phyloP scores from a whole-genome alignment of 257 asterid genomes.

The Knoxia roxburghii region DNA sequence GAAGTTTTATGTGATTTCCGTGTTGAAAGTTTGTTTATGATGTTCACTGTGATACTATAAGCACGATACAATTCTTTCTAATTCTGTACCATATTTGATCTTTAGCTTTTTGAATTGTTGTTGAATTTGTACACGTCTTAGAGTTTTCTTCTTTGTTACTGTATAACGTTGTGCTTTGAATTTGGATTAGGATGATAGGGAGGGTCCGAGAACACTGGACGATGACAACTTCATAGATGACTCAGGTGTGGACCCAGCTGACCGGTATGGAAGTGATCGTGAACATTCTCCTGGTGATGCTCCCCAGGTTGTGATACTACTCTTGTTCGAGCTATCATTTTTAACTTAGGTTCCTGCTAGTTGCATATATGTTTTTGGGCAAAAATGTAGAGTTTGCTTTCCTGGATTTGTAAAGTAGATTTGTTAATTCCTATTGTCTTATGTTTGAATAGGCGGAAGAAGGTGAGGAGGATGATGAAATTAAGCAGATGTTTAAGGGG shows the following conservation, averaged over 20 bases:
- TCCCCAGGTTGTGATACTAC: constrained; percentile 50
- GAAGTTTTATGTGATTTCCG: constrained; percentile 1
- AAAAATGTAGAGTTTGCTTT: neutral
- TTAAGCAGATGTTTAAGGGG: constrained; percentile 57
- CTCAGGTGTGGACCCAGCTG: constrained; percentile 69
- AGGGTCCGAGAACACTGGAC: constrained; percentile 52
- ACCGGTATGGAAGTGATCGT: constrained; percentile 51
- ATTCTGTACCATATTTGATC: neutral
- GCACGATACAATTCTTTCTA: no score
- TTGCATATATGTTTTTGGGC: neutral
- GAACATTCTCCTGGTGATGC: constrained; percentile 66
- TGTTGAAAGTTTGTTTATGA: constrained; percentile 9
- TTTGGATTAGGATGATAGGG: constrained; percentile 58
- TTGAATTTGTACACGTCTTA: neutral
- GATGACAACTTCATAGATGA: constrained; percentile 92
- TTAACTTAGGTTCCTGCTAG: neutral
- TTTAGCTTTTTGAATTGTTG: neutral
- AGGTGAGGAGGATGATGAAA: constrained; percentile 89
- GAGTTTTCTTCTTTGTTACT: neutral
- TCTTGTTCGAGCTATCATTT: constrained; percentile 3
- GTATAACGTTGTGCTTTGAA: neutral
- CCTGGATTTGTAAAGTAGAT: neutral
- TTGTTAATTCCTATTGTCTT: constrained; percentile 9
- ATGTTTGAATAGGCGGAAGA: constrained; percentile 68
- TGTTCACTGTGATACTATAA: neutral